Base-by-base conservation (phyloP, 2,329 filamentous ascomycete genomes). In the Seiridium unicorne region DNA sequence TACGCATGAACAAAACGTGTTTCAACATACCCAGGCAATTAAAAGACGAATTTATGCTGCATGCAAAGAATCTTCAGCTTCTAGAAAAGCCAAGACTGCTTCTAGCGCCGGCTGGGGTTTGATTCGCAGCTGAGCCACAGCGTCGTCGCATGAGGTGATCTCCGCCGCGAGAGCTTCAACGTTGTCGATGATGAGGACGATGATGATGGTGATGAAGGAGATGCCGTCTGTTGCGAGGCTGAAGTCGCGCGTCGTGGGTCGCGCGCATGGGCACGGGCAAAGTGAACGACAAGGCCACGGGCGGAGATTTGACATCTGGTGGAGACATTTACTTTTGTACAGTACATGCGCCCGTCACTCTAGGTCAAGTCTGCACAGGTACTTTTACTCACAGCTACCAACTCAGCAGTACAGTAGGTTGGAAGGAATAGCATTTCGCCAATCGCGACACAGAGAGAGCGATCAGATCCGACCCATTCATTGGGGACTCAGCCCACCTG, bases 1-100 rank as follows among this genome's bases (percentile, higher is more conserved):
- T 72, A 66, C 71, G 79, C 79, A 81, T 81, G 74, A 81, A 77
- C 67, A 68, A 75, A 74, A 75, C 71, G 69, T 68, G 74, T 78
- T 77, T 77, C 73, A 76, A 69, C 67, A 71, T 67, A 73, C 75
- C 76, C 75, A 74, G 72, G 77, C 69, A 80, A 81, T 80, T 77
- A 80, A 78, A 79, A 73, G 69, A 66, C 69, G 68, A 71, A 69
- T 79, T 26, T 79, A 81, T 81, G 79, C 78, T 74, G 66, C 66
- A 62, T 61, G 66, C 62, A 64, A 64, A 61, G 63, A 35, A 38
- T 35, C 67, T 65, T 70, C 65, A 64, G 60, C 56, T 75, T 76
- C 73, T 73, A 73, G 73, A 77, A 75, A 67, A 64, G 60, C 62
- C 64, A 61, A 68, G 64, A 68, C 67, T 63, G 66, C 66, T 76